These are phyloP conservation scores for Pythium inflatum DNA, from an alignment of 352 stramenopile species.

Conservation along the genomic window DNA sequence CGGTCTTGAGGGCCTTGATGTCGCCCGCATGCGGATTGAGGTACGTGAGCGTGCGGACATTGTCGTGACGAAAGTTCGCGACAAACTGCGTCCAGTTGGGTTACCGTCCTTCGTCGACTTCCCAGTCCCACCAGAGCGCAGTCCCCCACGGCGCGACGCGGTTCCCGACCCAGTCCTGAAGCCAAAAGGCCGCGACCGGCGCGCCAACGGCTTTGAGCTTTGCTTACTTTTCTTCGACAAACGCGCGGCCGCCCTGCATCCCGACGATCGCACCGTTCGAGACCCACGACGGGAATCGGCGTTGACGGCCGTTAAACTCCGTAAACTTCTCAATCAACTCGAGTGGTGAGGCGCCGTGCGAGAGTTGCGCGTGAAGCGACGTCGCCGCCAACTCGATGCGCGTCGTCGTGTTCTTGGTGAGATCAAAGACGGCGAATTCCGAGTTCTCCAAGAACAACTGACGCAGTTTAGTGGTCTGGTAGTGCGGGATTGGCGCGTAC, in stretches of 20 bases:
- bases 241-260: slow-evolving; percentile 22
- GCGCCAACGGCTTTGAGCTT: slow-evolving; percentile 23
- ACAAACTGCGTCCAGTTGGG: slow-evolving; percentile 27
- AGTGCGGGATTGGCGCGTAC: slow-evolving; percentile 26
- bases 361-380: slow-evolving; percentile 14
- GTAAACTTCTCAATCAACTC: slow-evolving; percentile 17
- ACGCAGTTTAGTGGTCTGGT: slow-evolving; percentile 20
- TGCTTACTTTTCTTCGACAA: slow-evolving; percentile 16
- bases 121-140: slow-evolving; percentile 25
- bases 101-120: slow-evolving; percentile 14
- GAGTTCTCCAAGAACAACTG: slow-evolving; percentile 24
- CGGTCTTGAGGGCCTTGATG: slow-evolving; percentile 24
- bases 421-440: slow-evolving; percentile 22
- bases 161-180: slow-evolving; percentile 26
- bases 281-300: slow-evolving; percentile 12
- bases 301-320: slow-evolving; percentile 11
- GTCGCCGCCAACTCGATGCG: slow-evolving; percentile 14
- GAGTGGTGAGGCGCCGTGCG: slow-evolving; percentile 3
- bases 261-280: slow-evolving; percentile 18
- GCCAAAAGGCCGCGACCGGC: slow-evolving; percentile 16
- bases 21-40: slow-evolving; percentile 19
- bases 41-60: slow-evolving; percentile 20
- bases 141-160: slow-evolving; percentile 17
- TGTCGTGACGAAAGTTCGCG: slow-evolving; percentile 3
- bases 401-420: slow-evolving; percentile 22